These are phyloP conservation scores for Inga leiocalycina DNA, from an alignment of 306 rosid genomes.

Conservation along the genomic window DNA sequence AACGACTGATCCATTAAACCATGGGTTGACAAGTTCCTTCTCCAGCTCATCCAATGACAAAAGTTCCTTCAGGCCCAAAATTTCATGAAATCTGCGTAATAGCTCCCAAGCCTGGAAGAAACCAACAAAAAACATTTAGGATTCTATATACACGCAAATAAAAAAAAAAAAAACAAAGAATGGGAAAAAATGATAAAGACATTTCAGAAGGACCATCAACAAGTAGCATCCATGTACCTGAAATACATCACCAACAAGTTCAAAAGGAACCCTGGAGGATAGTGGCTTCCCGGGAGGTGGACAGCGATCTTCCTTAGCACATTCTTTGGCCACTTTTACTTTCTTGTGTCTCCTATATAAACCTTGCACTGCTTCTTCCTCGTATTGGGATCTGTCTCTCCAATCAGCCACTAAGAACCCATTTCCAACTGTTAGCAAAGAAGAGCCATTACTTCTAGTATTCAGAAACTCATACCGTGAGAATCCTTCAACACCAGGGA, in stretches of 20 bases:
- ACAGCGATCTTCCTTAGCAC: conserved; percentile 40
- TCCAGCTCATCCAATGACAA: conserved; percentile 76
- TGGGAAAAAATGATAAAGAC: conserved; percentile 13
- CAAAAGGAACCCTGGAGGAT: conserved; percentile 69
- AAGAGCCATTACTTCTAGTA: conserved; percentile 53
- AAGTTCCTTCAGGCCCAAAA: conserved; percentile 69
- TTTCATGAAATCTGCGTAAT: conserved; percentile 67
- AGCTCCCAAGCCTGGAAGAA: conserved; percentile 79
- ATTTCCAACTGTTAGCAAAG: conserved; percentile 74
- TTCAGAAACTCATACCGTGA: conserved; percentile 61
- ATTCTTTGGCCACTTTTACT: conserved; percentile 47
- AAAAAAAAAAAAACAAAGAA: conserved; percentile 31
- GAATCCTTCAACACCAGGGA: conserved; percentile 64
- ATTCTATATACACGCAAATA: conserved; percentile 12
- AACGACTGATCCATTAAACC: conserved; percentile 64
- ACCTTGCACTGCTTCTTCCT: conserved; percentile 53
- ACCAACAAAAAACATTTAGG: conserved; percentile 29
- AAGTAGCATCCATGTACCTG: conserved; percentile 62
- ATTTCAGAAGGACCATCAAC: conserved; percentile 19
- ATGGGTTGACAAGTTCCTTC: conserved; percentile 87
- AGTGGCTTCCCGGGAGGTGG: conserved; percentile 91
- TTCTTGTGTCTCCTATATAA: conserved; percentile 61
- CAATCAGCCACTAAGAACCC: conserved; percentile 63
- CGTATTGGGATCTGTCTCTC: conserved; percentile 54
- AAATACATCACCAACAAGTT: conserved; percentile 79